Evolutionary conservation across 73 alveolate genomes (phyloP).

Genomic region (Tetrahymena elliotti): DNA sequence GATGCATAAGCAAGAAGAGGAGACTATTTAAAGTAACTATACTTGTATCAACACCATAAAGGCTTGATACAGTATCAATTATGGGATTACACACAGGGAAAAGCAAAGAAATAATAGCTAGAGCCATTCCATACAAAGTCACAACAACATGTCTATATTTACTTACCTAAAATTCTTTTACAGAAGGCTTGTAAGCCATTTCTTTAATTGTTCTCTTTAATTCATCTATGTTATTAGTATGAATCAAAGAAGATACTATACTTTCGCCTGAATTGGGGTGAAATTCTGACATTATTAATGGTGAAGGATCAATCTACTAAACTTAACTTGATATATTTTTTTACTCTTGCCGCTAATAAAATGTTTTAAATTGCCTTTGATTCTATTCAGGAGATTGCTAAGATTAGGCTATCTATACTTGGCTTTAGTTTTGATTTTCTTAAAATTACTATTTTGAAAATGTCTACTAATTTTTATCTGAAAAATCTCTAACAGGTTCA

Average conservation of each 20-base stretch:
- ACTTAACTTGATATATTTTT: not conserved
- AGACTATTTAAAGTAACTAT: not conserved
- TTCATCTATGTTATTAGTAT: not conserved
- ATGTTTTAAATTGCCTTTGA: not conserved
- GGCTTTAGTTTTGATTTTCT: not conserved
- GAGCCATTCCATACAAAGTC: not conserved
- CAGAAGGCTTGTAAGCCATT: not conserved
- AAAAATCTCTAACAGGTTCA: not conserved
- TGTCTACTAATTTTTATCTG: not conserved
- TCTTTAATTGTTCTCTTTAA: not conserved
- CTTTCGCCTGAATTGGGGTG: not conserved
- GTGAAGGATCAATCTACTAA: not conserved
- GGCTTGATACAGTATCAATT: not conserved
- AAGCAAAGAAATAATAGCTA: not conserved
- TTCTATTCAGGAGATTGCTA: not conserved
- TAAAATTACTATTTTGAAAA: not conserved
- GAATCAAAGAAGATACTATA: not conserved
- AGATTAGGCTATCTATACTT: not conserved
- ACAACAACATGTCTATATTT: not conserved
- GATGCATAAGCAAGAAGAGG: not conserved
- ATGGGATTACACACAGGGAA: not conserved
- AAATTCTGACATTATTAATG: not conserved
- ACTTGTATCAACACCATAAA: not conserved
- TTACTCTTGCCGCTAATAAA: not conserved
- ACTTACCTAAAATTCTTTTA: not conserved